phyloP scores from a whole-genome alignment of 2,329 filamentous ascomycete species.

The Elsinoe perseae region DNA sequence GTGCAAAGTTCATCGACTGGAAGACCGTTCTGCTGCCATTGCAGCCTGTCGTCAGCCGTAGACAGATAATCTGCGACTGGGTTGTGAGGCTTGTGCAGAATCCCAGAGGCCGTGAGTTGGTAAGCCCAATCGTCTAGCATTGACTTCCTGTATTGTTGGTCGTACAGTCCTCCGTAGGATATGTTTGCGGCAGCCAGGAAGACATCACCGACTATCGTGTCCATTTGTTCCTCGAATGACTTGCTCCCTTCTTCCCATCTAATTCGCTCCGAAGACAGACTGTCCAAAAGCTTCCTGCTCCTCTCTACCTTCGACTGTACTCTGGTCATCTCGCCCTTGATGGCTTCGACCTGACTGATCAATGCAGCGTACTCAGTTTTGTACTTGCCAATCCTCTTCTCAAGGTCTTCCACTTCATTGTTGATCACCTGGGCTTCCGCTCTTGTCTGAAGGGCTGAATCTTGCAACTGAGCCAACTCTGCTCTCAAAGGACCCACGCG shows the following conservation, averaged over 20 bases:
- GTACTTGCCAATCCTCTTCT: slow-evolving; percentile 87
- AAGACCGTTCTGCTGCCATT: slow-evolving; percentile 89
- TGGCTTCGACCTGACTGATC: slow-evolving; percentile 93
- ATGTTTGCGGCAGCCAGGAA: slow-evolving; percentile 94
- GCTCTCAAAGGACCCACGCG: slow-evolving; percentile 85
- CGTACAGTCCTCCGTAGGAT: slow-evolving; percentile 92
- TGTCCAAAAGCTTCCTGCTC: slow-evolving; percentile 88
- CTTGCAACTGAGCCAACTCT: slow-evolving; percentile 79
- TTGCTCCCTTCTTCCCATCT: slow-evolving; percentile 97
- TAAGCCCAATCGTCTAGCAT: slow-evolving; percentile 98
- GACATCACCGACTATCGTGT: slow-evolving; percentile 90
- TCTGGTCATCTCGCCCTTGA: slow-evolving; percentile 92
- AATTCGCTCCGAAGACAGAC: slow-evolving; percentile 82
- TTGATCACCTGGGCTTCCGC: slow-evolving; percentile 88
- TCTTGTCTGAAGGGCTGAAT: slow-evolving; percentile 83
- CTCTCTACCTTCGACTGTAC: slow-evolving; percentile 98
- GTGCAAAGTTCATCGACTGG: slow-evolving; percentile 97
- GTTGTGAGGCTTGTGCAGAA: slow-evolving; percentile 87
- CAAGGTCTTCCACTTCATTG: slow-evolving; percentile 73
- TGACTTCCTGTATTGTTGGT: slow-evolving; percentile 93
- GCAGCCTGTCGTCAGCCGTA: slow-evolving; percentile 85
- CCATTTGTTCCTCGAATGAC: slow-evolving; percentile 96
- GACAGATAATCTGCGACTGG: slow-evolving; percentile 94
- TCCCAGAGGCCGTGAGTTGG: slow-evolving; percentile 85
- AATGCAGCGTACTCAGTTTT: slow-evolving; percentile 92